Conservation (phyloP, 495 filamentous ascomycete genomes). For the Daldinia concentrica region DNA sequence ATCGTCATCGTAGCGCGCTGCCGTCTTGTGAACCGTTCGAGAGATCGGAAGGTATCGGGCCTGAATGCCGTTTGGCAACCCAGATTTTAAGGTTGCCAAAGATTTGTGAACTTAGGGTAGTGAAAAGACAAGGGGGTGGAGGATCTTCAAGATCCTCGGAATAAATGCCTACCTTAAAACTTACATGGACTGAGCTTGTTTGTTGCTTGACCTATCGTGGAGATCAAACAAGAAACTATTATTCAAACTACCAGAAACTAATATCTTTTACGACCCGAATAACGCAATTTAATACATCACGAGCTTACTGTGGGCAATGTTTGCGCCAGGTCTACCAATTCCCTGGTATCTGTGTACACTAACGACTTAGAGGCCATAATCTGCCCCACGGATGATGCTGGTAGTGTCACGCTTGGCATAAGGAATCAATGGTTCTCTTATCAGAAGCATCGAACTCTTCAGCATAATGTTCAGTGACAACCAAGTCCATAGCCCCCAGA, state of each 20-base stretch:
- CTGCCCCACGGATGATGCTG: conserved; percentile 43
- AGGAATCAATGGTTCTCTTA: conserved; percentile 35
- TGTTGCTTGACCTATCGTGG: conserved; percentile 14
- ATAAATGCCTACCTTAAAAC: conserved; percentile 7
- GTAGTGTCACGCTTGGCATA: conserved; percentile 30
- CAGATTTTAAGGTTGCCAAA: conserved; percentile 16
- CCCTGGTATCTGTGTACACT: conserved; percentile 38
- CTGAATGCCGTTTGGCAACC: conserved; percentile 28
- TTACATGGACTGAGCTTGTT: conserved; percentile 17
- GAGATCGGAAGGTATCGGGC: conserved; percentile 29
- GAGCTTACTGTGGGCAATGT: conserved; percentile 44
- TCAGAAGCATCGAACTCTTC: conserved; percentile 33
- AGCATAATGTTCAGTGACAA: neutral
- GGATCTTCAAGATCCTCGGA: conserved; percentile 39
- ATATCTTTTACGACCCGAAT: conserved; percentile 16
- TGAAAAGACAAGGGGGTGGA: conserved; percentile 16
- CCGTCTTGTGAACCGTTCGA: conserved; percentile 26
- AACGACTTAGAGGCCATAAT: conserved; percentile 30
- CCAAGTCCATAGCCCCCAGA: conserved; percentile 2
- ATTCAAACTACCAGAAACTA: conserved; percentile 5
- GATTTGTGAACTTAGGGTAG: conserved; percentile 27
- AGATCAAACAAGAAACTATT: conserved; percentile 11
- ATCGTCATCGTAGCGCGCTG: conserved; percentile 24
- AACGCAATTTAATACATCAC: conserved; percentile 20
- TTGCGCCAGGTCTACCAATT: conserved; percentile 36